phyloP scores from a whole-genome alignment of 2,329 filamentous ascomycete genomes.

The Penicillium glabrum region DNA sequence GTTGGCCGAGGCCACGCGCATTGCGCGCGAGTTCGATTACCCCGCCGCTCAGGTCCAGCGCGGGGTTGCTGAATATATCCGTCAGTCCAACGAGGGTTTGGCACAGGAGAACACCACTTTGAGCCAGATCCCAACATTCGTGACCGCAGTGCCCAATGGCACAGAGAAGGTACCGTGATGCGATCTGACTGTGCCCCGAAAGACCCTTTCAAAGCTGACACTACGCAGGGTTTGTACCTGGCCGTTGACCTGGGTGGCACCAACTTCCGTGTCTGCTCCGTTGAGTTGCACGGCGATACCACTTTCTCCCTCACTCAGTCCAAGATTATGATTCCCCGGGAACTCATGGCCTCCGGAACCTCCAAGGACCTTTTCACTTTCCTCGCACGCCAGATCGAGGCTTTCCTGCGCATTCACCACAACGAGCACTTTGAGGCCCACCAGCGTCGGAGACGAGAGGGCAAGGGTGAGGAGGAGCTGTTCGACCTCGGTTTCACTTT shows the following conservation, averaged over 20 bases:
- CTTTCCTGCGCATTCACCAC: conserved; percentile 84
- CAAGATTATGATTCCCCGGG: conserved; percentile 85
- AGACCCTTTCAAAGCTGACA: conserved; percentile 8
- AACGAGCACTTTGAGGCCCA: conserved; percentile 78
- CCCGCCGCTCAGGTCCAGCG: conserved; percentile 73
- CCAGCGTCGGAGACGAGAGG: conserved; percentile 62
- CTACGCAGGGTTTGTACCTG: conserved; percentile 78
- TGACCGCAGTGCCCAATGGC: conserved; percentile 92
- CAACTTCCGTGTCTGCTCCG: conserved; percentile 96
- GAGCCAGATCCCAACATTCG: conserved; percentile 96
- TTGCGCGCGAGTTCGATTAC: conserved; percentile 85
- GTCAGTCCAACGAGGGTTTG: conserved; percentile 84
- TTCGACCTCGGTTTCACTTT: conserved; percentile 99
- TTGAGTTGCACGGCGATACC: conserved; percentile 88
- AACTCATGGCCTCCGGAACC: conserved; percentile 86
- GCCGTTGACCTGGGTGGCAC: conserved; percentile 97
- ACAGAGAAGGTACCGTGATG: conserved; percentile 76
- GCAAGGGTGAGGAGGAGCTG: conserved; percentile 69
- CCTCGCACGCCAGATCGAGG: conserved; percentile 86
- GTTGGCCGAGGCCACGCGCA: conserved; percentile 70
- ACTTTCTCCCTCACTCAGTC: conserved; percentile 92
- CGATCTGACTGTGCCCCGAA: background rate
- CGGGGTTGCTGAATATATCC: conserved; percentile 81
- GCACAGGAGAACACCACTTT: conserved; percentile 74
- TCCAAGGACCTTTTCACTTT: conserved; percentile 87